Evolutionary conservation across 2,329 filamentous ascomycete genomes (phyloP).

Genomic region (Hypomyces rosellus): DNA sequence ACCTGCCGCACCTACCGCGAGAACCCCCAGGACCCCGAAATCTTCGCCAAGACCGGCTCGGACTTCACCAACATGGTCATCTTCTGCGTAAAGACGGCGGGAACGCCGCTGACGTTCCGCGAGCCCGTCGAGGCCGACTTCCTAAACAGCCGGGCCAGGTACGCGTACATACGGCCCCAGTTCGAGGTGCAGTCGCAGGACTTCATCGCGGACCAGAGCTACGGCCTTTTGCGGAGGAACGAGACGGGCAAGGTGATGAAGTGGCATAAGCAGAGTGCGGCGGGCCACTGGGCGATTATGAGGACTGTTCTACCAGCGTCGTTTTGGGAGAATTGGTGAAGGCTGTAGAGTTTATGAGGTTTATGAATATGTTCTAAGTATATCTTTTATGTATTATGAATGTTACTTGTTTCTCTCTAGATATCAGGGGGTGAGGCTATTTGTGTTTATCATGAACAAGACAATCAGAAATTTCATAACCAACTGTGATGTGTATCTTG

Average conservation of each 20-base stretch:
- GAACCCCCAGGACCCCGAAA: constrained; percentile 44
- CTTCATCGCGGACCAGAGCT: constrained; percentile 33
- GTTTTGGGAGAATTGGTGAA: constrained; percentile 84
- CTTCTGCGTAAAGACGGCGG: constrained; percentile 69
- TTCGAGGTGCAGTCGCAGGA: constrained; percentile 57
- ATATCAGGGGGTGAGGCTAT: too few species aligned
- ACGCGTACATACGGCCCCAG: constrained; percentile 64
- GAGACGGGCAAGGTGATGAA: constrained; percentile 60
- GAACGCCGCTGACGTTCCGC: constrained; percentile 56
- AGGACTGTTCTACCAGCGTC: constrained; percentile 67
- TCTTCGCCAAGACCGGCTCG: constrained; percentile 40
- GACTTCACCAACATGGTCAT: constrained; percentile 97
- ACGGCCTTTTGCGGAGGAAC: constrained; percentile 52
- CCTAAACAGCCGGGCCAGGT: constrained; percentile 63
- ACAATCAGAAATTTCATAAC: too few species aligned
- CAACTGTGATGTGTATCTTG: too few species aligned
- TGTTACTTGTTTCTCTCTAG: too few species aligned
- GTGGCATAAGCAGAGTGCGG: constrained; percentile 69
- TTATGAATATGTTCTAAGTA: too few species aligned
- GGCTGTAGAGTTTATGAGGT: too few species aligned
- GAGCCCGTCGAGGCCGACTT: constrained; percentile 58
- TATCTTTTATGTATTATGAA: too few species aligned
- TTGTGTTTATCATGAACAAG: too few species aligned
- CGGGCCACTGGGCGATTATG: constrained; percentile 91
- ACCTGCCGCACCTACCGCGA: constrained; percentile 89